Evolutionary conservation across 495 filamentous ascomycete genomes (phyloP).

Genomic region (Baudoinia panamericana): DNA sequence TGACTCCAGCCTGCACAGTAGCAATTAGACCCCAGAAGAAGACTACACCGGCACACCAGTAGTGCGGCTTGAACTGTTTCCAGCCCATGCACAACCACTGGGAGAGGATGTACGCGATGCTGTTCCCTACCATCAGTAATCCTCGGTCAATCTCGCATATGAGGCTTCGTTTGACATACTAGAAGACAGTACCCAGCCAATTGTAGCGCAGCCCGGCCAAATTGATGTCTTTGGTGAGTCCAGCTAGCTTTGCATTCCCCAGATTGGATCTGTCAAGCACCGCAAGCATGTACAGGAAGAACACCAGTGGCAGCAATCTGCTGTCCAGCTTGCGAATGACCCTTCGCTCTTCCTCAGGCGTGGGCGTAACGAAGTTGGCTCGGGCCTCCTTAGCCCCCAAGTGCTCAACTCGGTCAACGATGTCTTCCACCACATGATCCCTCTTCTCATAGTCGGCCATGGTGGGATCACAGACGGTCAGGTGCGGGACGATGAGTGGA

Average conservation of each 20-base stretch:
- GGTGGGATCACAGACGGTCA: too few relatives aligned
- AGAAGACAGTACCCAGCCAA: too few relatives aligned
- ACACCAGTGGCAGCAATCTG: slow-evolving; percentile 63
- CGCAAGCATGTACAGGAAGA: slow-evolving; percentile 65
- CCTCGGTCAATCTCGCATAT: too few relatives aligned
- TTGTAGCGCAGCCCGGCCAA: slow-evolving; percentile 20
- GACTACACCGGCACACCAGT: slow-evolving; percentile 23
- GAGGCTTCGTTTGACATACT: too few relatives aligned
- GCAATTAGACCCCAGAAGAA: slow-evolving; percentile 26
- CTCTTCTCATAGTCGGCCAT: slow-evolving; percentile 7
- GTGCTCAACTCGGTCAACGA: slow-evolving; percentile 1
- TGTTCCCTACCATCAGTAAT: too few relatives aligned
- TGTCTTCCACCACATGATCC: background rate
- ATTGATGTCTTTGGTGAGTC: slow-evolving; percentile 33
- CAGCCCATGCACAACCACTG: slow-evolving; percentile 27
- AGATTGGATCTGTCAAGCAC: slow-evolving; percentile 51
- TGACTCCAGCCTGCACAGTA: slow-evolving; percentile 22
- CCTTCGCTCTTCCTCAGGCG: slow-evolving; percentile 55
- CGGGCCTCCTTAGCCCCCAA: background rate
- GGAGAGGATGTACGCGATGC: slow-evolving; percentile 24
- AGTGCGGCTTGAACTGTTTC: slow-evolving; percentile 24
- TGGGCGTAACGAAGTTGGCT: slow-evolving; percentile 24
- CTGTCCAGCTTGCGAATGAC: slow-evolving; percentile 65
- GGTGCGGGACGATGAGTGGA: too few relatives aligned
- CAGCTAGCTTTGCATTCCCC: slow-evolving; percentile 51